A percentile compares a stretch with the other conserved stretches of the same genome.
Evolutionary conservation across 257 asterid genomes (phyloP).

Genomic region (Petunia axillaris): DNA sequence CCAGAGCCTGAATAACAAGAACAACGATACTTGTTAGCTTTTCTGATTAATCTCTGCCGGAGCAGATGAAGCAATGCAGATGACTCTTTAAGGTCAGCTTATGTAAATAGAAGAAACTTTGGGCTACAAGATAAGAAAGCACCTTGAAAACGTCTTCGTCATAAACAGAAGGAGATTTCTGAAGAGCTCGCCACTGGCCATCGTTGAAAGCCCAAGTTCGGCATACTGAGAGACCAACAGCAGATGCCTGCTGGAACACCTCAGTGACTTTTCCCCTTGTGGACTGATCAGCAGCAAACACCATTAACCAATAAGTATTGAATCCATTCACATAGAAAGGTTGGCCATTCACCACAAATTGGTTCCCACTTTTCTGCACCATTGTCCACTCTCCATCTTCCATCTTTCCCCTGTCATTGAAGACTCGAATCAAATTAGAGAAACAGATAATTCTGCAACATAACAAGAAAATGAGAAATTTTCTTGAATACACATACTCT

Average conservation of each 20-base stretch:
- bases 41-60: neutral
- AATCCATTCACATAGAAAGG: slow-evolving; percentile 95
- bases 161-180: slow-evolving; percentile 70
- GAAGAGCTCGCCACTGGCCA: slow-evolving; percentile 96
- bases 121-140: neutral
- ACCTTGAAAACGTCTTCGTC: slow-evolving; percentile 86
- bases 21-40: slow-evolving; percentile 4
- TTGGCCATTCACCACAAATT: slow-evolving; percentile 59
- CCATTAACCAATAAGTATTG: slow-evolving; percentile 98
- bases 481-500: neutral
- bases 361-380: slow-evolving; percentile 74
- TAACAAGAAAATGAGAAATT: neutral
- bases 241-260: slow-evolving; percentile 75
- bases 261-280: slow-evolving; percentile 77
- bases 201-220: slow-evolving; percentile 98
- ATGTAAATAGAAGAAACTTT: neutral
- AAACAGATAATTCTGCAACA: slow-evolving; percentile 11
- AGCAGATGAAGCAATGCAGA: slow-evolving; percentile 1
- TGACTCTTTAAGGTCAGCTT: neutral
- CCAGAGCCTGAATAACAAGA: slow-evolving; percentile 61
- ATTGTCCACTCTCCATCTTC: slow-evolving; percentile 58
- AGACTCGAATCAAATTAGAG: no score
- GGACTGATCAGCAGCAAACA: slow-evolving; percentile 77
- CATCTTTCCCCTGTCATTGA: slow-evolving; percentile 29
- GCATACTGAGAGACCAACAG: slow-evolving; percentile 80